These are phyloP conservation scores for Rhodomyrtus tomentosa DNA, from an alignment of 345 rosid genomes.

Conservation along the genomic window DNA sequence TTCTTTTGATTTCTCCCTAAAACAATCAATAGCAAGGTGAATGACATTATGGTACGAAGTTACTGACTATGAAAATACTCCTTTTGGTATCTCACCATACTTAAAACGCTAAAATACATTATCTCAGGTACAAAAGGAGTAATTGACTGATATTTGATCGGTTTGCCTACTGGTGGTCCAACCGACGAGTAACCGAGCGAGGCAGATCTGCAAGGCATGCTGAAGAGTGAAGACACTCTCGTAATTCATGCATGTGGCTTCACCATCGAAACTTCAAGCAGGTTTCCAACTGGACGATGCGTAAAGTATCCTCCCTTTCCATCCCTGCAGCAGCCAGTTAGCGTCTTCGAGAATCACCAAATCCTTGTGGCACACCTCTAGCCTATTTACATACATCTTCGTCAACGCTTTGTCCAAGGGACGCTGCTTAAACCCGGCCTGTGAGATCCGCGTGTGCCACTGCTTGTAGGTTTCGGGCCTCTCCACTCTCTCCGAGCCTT, in stretches of 20 bases:
- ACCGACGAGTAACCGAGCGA: not conserved
- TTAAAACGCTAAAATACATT: not conserved
- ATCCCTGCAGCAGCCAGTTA: not conserved
- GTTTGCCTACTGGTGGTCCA: not conserved
- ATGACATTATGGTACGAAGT: not conserved
- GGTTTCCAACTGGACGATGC: not conserved
- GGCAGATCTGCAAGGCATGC: not conserved
- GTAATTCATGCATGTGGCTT: not conserved
- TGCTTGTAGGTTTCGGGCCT: slow-evolving; percentile 52
- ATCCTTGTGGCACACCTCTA: not conserved
- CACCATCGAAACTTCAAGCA: not conserved
- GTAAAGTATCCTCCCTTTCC: slow-evolving; percentile 1
- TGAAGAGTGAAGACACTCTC: not conserved
- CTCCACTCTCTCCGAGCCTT: slow-evolving; percentile 33
- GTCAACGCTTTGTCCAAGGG: slow-evolving; percentile 17
- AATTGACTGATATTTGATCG: not conserved
- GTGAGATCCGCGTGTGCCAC: slow-evolving; percentile 28
- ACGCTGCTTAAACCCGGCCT: slow-evolving; percentile 38
- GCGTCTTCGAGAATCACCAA: slow-evolving; percentile 1
- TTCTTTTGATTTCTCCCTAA: no score
- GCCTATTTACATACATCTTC: slow-evolving; percentile 1
- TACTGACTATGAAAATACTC: not conserved
- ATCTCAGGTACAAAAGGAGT: not conserved
- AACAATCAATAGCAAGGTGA: not conserved
- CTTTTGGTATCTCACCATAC: not conserved